Evolutionary conservation across 495 filamentous ascomycete genomes (phyloP).

Genomic region (Bacidia rubella): DNA sequence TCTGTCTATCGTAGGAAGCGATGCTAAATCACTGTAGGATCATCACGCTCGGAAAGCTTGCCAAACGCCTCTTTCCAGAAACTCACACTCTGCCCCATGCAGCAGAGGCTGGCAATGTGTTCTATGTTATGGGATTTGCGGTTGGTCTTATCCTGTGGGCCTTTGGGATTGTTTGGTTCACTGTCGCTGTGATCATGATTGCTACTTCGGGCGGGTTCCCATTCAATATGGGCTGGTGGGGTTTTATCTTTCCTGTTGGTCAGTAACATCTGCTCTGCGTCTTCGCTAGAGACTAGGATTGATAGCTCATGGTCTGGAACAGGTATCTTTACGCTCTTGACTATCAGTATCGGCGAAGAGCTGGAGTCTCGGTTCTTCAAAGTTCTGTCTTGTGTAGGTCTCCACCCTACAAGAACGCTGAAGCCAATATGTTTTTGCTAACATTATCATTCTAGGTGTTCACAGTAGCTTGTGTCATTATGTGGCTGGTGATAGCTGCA

Average conservation of each 20-base stretch:
- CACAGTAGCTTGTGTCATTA: slow-evolving; percentile 30
- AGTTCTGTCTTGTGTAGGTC: slow-evolving; percentile 32
- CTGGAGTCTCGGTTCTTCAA: slow-evolving; percentile 39
- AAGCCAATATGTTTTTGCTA: not conserved
- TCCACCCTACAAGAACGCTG: not conserved
- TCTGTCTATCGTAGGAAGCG: not conserved
- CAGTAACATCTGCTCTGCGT: not conserved
- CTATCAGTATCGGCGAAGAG: slow-evolving; percentile 34
- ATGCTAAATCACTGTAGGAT: slow-evolving; percentile 20
- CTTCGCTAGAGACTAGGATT: not conserved
- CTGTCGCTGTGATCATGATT: slow-evolving; percentile 38
- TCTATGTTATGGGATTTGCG: slow-evolving; percentile 42
- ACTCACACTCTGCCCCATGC: slow-evolving; percentile 29
- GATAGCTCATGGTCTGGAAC: slow-evolving; percentile 11
- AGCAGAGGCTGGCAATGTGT: slow-evolving; percentile 30
- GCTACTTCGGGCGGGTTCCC: slow-evolving; percentile 33
- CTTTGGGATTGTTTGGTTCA: slow-evolving; percentile 48
- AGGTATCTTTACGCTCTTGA: slow-evolving; percentile 33
- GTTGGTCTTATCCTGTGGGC: slow-evolving; percentile 44
- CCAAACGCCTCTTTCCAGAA: slow-evolving; percentile 33
- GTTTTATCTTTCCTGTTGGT: slow-evolving; percentile 47
- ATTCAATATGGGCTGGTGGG: slow-evolving; percentile 59
- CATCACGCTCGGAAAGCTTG: slow-evolving; percentile 41
- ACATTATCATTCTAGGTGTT: slow-evolving; percentile 26
- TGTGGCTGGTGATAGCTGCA: slow-evolving; percentile 37